phyloP scores from a whole-genome alignment of 1,139 yeast species.

The Lodderomyces parapsilosis region DNA sequence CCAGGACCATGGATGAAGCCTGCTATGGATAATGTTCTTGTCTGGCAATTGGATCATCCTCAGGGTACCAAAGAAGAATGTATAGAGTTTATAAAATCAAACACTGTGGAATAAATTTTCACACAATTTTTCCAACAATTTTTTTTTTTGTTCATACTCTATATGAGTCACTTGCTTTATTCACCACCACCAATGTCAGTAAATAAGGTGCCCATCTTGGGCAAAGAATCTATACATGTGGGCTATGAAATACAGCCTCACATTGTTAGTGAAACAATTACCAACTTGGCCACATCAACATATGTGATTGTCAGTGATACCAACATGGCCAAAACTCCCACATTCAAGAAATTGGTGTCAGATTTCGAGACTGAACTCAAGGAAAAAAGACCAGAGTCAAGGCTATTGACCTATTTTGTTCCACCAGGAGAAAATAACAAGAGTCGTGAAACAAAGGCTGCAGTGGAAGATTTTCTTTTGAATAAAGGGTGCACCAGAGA shows the following conservation, averaged over 20 bases:
- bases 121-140: conserved; percentile 1
- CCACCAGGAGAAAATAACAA: conserved; percentile 95
- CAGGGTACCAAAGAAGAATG: conserved; percentile 51
- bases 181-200: conserved; percentile 25
- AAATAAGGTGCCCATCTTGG: conserved; percentile 70
- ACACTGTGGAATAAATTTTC: conserved; percentile 2
- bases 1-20: conserved; percentile 86
- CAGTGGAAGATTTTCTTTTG: conserved; percentile 87
- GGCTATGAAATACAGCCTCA: conserved; percentile 82
- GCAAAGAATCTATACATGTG: conserved; percentile 82
- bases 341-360: conserved; percentile 41
- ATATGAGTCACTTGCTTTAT: conserved; percentile 4
- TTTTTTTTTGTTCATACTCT: conserved; percentile 5
- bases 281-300: conserved; percentile 74
- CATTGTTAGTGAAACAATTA: conserved; percentile 67
- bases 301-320: conserved; percentile 89
- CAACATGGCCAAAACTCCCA: conserved; percentile 70
- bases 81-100: conserved; percentile 39
- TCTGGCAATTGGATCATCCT: conserved; percentile 80
- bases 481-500: conserved; percentile 93
- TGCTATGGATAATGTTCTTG: conserved; percentile 52
- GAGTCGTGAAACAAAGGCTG: conserved; percentile 85
- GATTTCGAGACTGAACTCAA: conserved; percentile 33
- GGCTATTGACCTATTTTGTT: conserved; percentile 72
- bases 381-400: conserved; percentile 43